Evolutionary conservation across 140 eudicot genomes (phyloP), one percentile per base, ranked within the genome.

Genomic region (Ambrosia hybrid): DNA sequence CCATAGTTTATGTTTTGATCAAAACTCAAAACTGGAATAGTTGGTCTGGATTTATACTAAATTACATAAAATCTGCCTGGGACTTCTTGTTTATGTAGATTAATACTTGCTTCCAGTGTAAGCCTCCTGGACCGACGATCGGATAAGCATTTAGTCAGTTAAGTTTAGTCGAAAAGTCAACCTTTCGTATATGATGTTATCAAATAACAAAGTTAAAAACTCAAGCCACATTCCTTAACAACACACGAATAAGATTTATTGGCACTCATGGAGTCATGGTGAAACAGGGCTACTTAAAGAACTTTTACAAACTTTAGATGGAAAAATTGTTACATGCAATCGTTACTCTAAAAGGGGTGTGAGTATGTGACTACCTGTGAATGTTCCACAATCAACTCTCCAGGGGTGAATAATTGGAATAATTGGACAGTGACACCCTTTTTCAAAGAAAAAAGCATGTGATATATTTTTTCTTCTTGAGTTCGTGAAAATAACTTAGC

Each of bases 41-140:
- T 21, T 79, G 65, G 60, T 48, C 16, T 53, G 21, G 26, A 55
- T 65, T 14, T 8, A 5, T 15, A 39, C 33, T 0, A 16, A 5
- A 58, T 13, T 37, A 8, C 53, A 21, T 33, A 21, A 43, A 30
- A 9, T 26, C 6, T 83, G 89, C 98, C 95, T 83, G 84, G 45
- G 84, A 76, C 57, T 85, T 84, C 58, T 87, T 90, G 73, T 85
- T 89, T 78, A 87, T 82, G 80, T 87, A 89, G 75, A 92, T 73
- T 10, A 92, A 80, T 34, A 87, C 95, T 59, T 84, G 82, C 86
- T 85, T 92, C 89, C 91, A 87, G 4, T 71, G 76, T 55, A 89
- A 77, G 15, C 82, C 84, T 13, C 91, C 98, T 92, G 83, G 67
- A 34, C 48, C 38, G 46, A 36, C 67, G 12, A 4, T 13, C 67